Percentiles rank a stretch among this genome's conserved stretches.
Evolutionary conservation across 2,329 filamentous ascomycete species (phyloP).

Genomic region (Neopestalotiopsis sp.): DNA sequence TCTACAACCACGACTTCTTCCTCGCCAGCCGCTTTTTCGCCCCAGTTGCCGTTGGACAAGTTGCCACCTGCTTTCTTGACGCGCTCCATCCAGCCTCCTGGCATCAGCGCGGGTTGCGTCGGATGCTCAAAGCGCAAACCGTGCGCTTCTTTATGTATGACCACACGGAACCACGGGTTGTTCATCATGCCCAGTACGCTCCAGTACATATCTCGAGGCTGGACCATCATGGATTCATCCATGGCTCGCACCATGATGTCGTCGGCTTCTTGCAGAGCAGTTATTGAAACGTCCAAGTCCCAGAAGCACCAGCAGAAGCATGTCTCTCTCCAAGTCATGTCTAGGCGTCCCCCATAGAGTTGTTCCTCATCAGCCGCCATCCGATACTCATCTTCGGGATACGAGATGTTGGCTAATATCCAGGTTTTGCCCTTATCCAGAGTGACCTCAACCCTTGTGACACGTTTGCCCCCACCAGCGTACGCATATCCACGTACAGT

Average conservation of each 20-base stretch:
- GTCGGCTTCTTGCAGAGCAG: constrained; percentile 65
- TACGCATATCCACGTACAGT: constrained; percentile 84
- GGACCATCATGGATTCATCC: constrained; percentile 87
- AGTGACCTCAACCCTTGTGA: constrained; percentile 83
- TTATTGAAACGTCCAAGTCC: constrained; percentile 70
- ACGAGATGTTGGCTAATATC: constrained; percentile 77
- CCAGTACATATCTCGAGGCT: constrained; percentile 96
- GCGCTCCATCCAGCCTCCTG: constrained; percentile 92
- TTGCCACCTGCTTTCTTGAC: constrained; percentile 85
- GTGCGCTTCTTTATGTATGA: constrained; percentile 71
- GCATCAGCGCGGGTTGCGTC: constrained; percentile 76
- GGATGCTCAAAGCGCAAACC: constrained; percentile 83
- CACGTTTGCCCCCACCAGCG: constrained; percentile 80
- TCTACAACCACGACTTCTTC: constrained; percentile 46
- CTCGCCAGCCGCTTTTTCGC: constrained; percentile 68
- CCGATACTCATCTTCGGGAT: constrained; percentile 86
- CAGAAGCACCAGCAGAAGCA: constrained; percentile 95
- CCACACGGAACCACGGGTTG: constrained; percentile 89
- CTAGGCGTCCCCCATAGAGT: constrained; percentile 78
- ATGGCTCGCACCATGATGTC: constrained; percentile 85
- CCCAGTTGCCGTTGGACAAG: constrained; percentile 83
- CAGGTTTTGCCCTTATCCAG: constrained; percentile 83
- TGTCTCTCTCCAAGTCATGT: constrained; percentile 81
- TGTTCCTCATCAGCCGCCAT: constrained; percentile 58
- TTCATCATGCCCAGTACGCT: constrained; percentile 97